Evolutionary conservation across 2,329 filamentous ascomycete species (phyloP).

Genomic region (Nigrograna mackinnonii): DNA sequence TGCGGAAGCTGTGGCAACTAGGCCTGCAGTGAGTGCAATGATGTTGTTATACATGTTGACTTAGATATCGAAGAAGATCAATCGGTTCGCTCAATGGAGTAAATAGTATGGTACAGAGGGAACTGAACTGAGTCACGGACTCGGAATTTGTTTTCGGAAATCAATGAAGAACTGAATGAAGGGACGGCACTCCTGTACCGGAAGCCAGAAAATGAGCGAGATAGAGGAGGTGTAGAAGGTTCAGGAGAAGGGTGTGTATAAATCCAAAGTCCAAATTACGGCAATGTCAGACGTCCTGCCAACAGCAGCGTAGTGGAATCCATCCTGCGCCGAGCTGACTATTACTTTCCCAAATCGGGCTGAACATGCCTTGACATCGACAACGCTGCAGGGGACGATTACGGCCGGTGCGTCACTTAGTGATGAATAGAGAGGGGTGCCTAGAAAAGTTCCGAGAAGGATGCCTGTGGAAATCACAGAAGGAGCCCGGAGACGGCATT

Average conservation of each 20-base stretch:
- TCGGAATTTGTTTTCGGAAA: conserved; percentile 25
- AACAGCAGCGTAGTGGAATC: not conserved
- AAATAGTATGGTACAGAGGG: conserved; percentile 22
- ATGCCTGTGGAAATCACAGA: not conserved
- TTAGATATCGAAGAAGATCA: conserved; percentile 8
- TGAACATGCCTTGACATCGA: no score
- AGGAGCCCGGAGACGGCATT: conserved; percentile 2
- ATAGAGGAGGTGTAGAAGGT: conserved; percentile 11
- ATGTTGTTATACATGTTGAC: conserved; percentile 32
- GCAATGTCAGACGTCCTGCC: conserved; percentile 1
- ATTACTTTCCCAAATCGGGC: no score
- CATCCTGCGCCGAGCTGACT: no score
- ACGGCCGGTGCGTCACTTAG: conserved; percentile 6
- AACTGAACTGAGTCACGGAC: conserved; percentile 39
- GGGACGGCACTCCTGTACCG: conserved; percentile 39
- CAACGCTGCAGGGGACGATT: no score
- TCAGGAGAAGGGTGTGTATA: conserved; percentile 20
- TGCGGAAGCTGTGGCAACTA: conserved; percentile 33
- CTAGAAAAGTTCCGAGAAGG: not conserved
- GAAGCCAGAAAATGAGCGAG: conserved; percentile 23
- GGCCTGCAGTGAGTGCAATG: conserved; percentile 27
- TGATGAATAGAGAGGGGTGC: conserved; percentile 10
- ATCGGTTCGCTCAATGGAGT: conserved; percentile 20
- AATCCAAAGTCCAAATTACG: conserved; percentile 10
- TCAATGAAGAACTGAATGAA: conserved; percentile 25